Evolutionary conservation across 768 basidiomycete genomes (phyloP).

Genomic region (Suillus occidentalis): DNA sequence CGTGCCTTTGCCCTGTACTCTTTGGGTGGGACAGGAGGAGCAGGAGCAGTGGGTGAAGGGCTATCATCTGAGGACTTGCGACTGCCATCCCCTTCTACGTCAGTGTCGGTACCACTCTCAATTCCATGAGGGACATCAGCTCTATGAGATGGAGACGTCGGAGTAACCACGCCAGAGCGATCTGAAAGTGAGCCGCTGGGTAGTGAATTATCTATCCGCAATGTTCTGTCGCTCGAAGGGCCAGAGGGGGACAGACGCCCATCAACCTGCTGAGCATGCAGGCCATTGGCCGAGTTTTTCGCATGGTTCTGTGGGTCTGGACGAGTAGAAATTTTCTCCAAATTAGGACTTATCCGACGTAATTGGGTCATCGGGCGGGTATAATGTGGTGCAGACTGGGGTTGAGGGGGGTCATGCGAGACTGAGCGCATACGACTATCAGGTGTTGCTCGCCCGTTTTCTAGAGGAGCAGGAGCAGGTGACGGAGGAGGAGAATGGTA

Average conservation of each 20-base stretch:
- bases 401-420: slow-evolving; percentile 29
- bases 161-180: slow-evolving; percentile 25
- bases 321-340: slow-evolving; percentile 37
- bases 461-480: slow-evolving; percentile 25
- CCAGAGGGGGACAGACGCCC: slow-evolving; percentile 16
- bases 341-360: slow-evolving; percentile 31
- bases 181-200: slow-evolving; percentile 26
- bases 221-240: slow-evolving; percentile 7
- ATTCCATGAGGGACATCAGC: slow-evolving; percentile 72
- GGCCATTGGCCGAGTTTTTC: slow-evolving; percentile 2
- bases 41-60: slow-evolving; percentile 22
- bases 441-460: slow-evolving; percentile 34
- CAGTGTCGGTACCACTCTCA: slow-evolving; percentile 75
- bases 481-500: slow-evolving; percentile 42
- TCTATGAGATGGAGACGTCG: slow-evolving; percentile 60
- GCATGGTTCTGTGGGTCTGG: slow-evolving; percentile 29
- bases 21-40: slow-evolving; percentile 50
- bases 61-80: slow-evolving; percentile 27
- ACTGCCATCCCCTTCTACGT: slow-evolving; percentile 51
- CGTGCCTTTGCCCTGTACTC: slow-evolving; percentile 27
- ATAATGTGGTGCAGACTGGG: slow-evolving; percentile 6
- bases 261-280: slow-evolving; percentile 6
- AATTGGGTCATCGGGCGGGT: slow-evolving; percentile 12
- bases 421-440: slow-evolving; percentile 43
- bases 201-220: slow-evolving; percentile 20